phyloP scores from a whole-genome alignment of 805 yeast species.

The Metschnikowia koreensis region DNA sequence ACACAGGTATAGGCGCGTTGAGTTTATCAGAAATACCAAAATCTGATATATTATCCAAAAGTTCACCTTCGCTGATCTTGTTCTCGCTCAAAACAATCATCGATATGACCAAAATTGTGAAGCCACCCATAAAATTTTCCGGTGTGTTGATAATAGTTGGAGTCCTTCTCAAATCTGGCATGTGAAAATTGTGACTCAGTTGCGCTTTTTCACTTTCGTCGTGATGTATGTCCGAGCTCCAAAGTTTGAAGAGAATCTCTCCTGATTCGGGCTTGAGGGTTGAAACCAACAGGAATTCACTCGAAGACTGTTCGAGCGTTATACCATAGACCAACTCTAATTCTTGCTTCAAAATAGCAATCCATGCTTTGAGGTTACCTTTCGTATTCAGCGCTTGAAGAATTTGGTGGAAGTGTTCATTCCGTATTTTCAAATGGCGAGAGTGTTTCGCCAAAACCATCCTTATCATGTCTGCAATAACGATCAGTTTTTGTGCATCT shows the following conservation, averaged over 20 bases:
- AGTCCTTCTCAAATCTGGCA: constrained; percentile 22
- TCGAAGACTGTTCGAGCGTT: constrained; percentile 16
- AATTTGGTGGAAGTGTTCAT: constrained; percentile 15
- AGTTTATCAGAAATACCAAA: constrained; percentile 28
- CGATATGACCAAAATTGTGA: constrained; percentile 28
- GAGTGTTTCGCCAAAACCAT: constrained; percentile 13
- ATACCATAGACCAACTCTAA: constrained; percentile 30
- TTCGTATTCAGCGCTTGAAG: constrained; percentile 16
- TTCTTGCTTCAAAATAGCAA: constrained; percentile 17
- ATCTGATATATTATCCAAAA: constrained; percentile 21
- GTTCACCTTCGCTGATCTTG: constrained; percentile 27
- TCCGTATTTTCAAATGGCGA: constrained; percentile 11
- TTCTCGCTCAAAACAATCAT: constrained; percentile 33
- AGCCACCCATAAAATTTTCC: constrained; percentile 32
- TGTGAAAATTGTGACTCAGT: constrained; percentile 13
- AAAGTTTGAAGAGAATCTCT: constrained; percentile 26
- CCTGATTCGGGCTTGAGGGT: constrained; percentile 21
- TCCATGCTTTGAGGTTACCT: constrained; percentile 22
- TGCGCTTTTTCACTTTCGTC: neutral
- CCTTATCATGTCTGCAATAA: constrained; percentile 12
- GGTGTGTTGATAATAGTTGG: constrained; percentile 22
- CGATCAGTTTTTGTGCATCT: neutral
- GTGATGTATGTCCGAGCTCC: constrained; percentile 13
- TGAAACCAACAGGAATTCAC: constrained; percentile 23
- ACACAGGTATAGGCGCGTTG: constrained; percentile 20